A percentile compares a stretch with the other conserved stretches of the same genome.
Conservation (phyloP, 2,329 filamentous ascomycete genomes). For the Coniochaeta sp. region DNA sequence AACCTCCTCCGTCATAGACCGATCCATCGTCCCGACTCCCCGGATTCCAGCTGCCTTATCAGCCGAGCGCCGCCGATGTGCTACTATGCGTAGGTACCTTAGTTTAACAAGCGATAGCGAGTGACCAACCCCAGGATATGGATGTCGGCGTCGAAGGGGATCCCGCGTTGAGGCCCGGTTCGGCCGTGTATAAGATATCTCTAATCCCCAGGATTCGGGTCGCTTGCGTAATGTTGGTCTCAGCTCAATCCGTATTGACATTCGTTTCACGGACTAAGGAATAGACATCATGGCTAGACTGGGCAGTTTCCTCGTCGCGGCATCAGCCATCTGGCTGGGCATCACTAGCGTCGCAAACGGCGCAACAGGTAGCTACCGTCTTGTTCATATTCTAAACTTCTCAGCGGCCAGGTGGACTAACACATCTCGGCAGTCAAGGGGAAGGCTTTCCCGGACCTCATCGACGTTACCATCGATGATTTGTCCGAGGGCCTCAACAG, state of each 20-base stretch:
- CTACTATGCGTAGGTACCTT: not conserved
- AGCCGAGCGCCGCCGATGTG: not conserved
- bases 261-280: not conserved
- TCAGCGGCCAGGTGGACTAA: not conserved
- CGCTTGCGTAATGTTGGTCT: not conserved
- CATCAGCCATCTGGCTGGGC: not conserved
- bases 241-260: not conserved
- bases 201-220: not conserved
- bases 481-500: constrained; percentile 3
- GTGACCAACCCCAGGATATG: not conserved
- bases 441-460: not conserved
- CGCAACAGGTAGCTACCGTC: not conserved
- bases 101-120: not conserved
- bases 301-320: not conserved
- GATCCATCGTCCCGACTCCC: too few species aligned
- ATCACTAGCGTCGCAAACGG: not conserved
- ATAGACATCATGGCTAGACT: constrained; percentile 3
- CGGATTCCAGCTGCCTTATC: too few species aligned
- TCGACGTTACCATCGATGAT: constrained; percentile 8
- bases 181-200: not conserved
- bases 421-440: not conserved
- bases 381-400: too few species aligned
- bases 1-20: too few species aligned
- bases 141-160: not conserved
- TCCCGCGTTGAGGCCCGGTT: not conserved